These are phyloP conservation scores for Cystobasidium sp. DNA, from an alignment of 1,284 basidiomycete genomes.

Conservation along the genomic window DNA sequence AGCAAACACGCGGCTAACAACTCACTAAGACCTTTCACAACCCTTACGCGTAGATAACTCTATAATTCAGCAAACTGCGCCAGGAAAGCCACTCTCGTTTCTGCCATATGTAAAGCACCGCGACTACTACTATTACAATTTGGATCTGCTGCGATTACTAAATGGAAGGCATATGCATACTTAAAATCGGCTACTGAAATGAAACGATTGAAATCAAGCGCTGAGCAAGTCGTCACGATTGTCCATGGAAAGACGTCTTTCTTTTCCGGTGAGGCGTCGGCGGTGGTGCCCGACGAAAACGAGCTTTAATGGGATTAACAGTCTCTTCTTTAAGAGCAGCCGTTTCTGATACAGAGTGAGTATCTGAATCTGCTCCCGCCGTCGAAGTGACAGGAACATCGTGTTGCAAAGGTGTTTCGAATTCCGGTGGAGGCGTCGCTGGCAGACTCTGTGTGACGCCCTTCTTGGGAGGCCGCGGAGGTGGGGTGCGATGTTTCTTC, in stretches of 20 bases:
- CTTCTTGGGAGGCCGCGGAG: conserved; percentile 33
- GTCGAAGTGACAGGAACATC: neutral
- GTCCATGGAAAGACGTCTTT: conserved; percentile 3
- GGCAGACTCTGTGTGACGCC: conserved; percentile 27
- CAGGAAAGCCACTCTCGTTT: too few relatives aligned
- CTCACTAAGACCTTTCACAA: too few relatives aligned
- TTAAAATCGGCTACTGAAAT: too few relatives aligned
- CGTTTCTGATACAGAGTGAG: neutral
- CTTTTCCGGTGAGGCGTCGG: conserved; percentile 30
- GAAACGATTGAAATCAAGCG: too few relatives aligned
- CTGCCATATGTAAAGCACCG: too few relatives aligned
- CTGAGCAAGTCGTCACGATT: neutral
- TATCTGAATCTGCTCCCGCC: neutral
- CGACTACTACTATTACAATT: too few relatives aligned
- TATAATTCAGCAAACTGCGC: too few relatives aligned
- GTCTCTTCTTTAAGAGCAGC: neutral
- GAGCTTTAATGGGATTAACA: conserved; percentile 14
- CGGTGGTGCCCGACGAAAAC: conserved; percentile 31
- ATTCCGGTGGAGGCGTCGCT: conserved; percentile 13
- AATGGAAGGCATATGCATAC: too few relatives aligned
- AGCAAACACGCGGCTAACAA: too few relatives aligned
- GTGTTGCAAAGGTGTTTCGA: neutral
- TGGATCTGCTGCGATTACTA: too few relatives aligned
- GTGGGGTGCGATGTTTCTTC: conserved; percentile 35
- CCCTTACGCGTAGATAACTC: too few relatives aligned